Evolutionary conservation across 129 eudicot genomes (phyloP), one percentile per base, ranked within the genome.

Genomic region (Glebionis coronaria): DNA sequence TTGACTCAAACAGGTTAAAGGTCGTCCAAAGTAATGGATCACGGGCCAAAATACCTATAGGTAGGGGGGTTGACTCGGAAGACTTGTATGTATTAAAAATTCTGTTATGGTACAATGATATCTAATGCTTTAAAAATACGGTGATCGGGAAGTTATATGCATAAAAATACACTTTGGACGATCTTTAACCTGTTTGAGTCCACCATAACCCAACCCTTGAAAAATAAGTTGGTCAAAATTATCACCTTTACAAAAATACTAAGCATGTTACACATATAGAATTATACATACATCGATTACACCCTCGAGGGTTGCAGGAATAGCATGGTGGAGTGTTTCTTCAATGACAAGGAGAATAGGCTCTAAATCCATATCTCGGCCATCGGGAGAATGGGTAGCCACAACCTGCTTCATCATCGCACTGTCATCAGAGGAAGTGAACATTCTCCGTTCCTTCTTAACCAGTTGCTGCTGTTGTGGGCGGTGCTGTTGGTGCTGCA

Each of bases 381-480:
- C 90, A 71, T 87, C 90, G 21, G 89, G 91, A 62, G 90, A 55
- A 78, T 89, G 97, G 19, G 97, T 87, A 3, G 85, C 81, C 68
- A 69, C 65, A 55, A 89, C 83, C 61, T 94, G 95, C 78, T 84
- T 89, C 79, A 77, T 75, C 83, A 94, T 88, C 14, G 90, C 82
- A 44, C 12, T 65, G 65, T 94, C 99, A 25, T 94, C 97, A n/a
- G 99, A 84, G 1, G 88, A 67, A 3, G 80, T 73, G 85, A 81
- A 84, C 82, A 80, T 69, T 42, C 84, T 55, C 14, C 88, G 86
- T 4, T 87, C 85, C 19, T 70, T 81, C 77, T 73, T 91, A 25
- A 44, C 64, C 60, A 83, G 47, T 79, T 62, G 80, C 65, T 69
- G 63, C 70, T 11, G 56, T 71, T 49, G 54, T 15, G 40, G 40